Conservation (phyloP, 208 protist genomes). For the Acanthamoeba triangularis region DNA sequence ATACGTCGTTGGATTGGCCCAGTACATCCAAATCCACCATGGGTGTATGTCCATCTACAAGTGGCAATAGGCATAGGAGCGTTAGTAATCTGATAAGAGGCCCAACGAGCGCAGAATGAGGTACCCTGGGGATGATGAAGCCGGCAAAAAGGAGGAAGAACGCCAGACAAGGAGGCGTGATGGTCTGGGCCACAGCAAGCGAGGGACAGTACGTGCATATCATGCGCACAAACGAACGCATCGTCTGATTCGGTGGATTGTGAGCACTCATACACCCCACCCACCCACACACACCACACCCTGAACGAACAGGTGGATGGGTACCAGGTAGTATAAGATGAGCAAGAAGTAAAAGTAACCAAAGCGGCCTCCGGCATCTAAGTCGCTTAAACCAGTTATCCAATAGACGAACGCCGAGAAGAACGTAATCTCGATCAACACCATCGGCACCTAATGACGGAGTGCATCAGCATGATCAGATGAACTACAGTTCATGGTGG, state of each 20-base stretch:
- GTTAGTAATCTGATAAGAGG: too few relatives aligned
- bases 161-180: slow-evolving; percentile 30
- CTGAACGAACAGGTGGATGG: not conserved
- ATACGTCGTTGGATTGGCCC: slow-evolving; percentile 31
- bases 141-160: slow-evolving; percentile 62
- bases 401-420: slow-evolving; percentile 71
- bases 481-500: not conserved
- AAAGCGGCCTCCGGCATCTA: slow-evolving; percentile 31
- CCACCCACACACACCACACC: too few relatives aligned
- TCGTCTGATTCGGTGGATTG: not conserved
- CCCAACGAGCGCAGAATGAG: too few relatives aligned
- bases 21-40: slow-evolving; percentile 76
- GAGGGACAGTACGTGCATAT: not conserved
- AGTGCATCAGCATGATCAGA: not conserved
- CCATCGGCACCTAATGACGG: not conserved
- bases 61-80: too few relatives aligned
- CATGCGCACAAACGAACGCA: slow-evolving; percentile 47
- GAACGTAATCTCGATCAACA: not conserved
- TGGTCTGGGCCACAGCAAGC: slow-evolving; percentile 38
- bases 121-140: slow-evolving; percentile 66
- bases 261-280: too few relatives aligned
- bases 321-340: slow-evolving; percentile 31
- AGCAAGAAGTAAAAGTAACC: slow-evolving; percentile 20
- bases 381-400: not conserved
- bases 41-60: not conserved